These are phyloP conservation scores for Arxiozyma bovina DNA, from an alignment of 1,139 yeast species.

Conservation along the genomic window DNA sequence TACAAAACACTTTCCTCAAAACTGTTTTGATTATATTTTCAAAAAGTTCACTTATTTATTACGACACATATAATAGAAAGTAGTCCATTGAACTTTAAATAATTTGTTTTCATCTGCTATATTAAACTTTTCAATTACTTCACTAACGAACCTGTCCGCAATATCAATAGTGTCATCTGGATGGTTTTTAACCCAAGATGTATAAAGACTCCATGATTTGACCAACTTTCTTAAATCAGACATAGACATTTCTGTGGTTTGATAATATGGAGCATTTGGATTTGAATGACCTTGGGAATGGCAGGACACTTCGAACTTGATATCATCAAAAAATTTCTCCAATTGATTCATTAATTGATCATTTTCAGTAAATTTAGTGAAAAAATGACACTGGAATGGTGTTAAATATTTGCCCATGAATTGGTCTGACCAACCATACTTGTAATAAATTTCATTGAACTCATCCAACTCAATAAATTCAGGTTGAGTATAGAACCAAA, in stretches of 20 bases:
- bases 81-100: conserved; percentile 49
- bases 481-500: conserved; percentile 71
- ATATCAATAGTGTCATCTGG: too few species aligned
- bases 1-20: too few species aligned
- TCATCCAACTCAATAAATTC: conserved; percentile 24
- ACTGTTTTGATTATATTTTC: too few species aligned
- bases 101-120: conserved; percentile 38
- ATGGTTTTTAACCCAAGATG: too few species aligned
- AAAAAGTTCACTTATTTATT: too few species aligned
- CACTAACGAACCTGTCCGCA: too few species aligned
- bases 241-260: conserved; percentile 27
- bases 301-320: conserved; percentile 32
- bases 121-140: conserved; percentile 32
- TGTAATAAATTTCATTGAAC: conserved; percentile 23
- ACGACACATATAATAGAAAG: too few species aligned
- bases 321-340: conserved; percentile 33
- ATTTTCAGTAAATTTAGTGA: conserved; percentile 33
- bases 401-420: too few species aligned
- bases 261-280: conserved; percentile 31
- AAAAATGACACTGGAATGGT: too few species aligned
- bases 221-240: conserved; percentile 40
- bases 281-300: conserved; percentile 31
- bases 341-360: conserved; percentile 22
- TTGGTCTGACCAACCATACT: too few species aligned
- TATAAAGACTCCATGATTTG: conserved; percentile 62